A percentile compares a stretch with the other conserved stretches of the same genome.
Evolutionary conservation across 2,329 filamentous ascomycete genomes (phyloP).

Genomic region (Sphaceloma murrayae): DNA sequence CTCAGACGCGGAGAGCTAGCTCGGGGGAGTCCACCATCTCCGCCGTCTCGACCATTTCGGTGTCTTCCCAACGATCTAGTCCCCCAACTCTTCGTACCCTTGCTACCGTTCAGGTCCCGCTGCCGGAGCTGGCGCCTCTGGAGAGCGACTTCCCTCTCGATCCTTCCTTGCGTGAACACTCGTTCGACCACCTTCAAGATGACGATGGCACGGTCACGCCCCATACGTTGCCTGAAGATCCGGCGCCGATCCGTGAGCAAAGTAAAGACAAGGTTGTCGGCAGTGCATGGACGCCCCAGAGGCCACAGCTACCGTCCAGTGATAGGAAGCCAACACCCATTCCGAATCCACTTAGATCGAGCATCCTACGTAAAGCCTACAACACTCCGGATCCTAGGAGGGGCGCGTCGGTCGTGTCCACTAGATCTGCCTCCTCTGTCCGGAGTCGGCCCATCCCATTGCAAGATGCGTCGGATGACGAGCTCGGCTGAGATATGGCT

Average conservation of each 20-base stretch:
- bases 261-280: not conserved
- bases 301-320: not conserved
- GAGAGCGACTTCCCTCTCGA: constrained; percentile 10
- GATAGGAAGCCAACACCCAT: not conserved
- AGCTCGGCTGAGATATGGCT: constrained; percentile 1
- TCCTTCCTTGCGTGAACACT: constrained; percentile 1
- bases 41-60: not conserved
- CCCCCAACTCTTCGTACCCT: no score
- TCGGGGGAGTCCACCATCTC: no score
- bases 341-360: not conserved
- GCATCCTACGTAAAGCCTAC: constrained; percentile 3
- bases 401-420: not conserved
- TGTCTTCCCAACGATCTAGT: not conserved
- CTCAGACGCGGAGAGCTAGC: no score
- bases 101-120: not conserved
- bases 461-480: constrained; percentile 13
- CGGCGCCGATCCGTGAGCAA: not conserved
- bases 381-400: not conserved
- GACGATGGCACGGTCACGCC: not conserved
- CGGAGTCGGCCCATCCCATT: not conserved
- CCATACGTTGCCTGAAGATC: not conserved
- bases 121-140: not conserved
- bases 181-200: not conserved
- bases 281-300: not conserved
- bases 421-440: not conserved